A percentile compares a stretch with the other conserved stretches of the same genome.
These are phyloP conservation scores for Ascochyta koolunga DNA, from an alignment of 2,329 filamentous ascomycete genomes.

Conservation along the genomic window DNA sequence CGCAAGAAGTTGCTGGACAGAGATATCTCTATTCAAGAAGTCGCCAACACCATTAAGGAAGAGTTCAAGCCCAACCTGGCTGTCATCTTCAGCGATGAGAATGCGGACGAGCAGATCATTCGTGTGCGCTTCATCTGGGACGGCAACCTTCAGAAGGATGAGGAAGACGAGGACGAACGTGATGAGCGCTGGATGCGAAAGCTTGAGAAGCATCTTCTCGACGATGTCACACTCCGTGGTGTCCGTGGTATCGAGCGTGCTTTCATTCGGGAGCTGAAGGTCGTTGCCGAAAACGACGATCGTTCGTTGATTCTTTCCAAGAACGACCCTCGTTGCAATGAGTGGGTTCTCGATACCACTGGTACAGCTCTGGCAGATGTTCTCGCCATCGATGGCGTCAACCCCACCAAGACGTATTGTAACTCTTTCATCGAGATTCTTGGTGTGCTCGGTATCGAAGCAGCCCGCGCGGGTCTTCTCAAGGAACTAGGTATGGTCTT, in stretches of 20 bases:
- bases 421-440: conserved; percentile 97
- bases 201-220: conserved; percentile 87
- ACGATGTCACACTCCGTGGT: conserved; percentile 88
- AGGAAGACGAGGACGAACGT: conserved; percentile 78
- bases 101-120: conserved; percentile 92
- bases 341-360: conserved; percentile 96
- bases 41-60: conserved; percentile 86
- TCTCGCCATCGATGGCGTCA: conserved; percentile 84
- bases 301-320: conserved; percentile 78
- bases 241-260: conserved; percentile 87
- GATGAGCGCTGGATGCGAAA: conserved; percentile 80
- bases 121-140: conserved; percentile 82
- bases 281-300: conserved; percentile 66
- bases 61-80: conserved; percentile 78
- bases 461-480: conserved; percentile 83
- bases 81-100: conserved; percentile 97
- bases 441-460: conserved; percentile 95
- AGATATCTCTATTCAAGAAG: conserved; percentile 87
- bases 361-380: conserved; percentile 87
- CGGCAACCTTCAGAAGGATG: conserved; percentile 63
- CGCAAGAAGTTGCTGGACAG: conserved; percentile 96
- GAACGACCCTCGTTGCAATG: conserved; percentile 75
- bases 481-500: conserved; percentile 90
- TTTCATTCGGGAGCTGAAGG: conserved; percentile 72
- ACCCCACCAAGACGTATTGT: conserved; percentile 83